Percentiles rank a stretch among this genome's conserved stretches.
These are phyloP conservation scores for Zymoseptoria crescenta DNA, from an alignment of 2,329 filamentous ascomycete genomes.

Conservation along the genomic window DNA sequence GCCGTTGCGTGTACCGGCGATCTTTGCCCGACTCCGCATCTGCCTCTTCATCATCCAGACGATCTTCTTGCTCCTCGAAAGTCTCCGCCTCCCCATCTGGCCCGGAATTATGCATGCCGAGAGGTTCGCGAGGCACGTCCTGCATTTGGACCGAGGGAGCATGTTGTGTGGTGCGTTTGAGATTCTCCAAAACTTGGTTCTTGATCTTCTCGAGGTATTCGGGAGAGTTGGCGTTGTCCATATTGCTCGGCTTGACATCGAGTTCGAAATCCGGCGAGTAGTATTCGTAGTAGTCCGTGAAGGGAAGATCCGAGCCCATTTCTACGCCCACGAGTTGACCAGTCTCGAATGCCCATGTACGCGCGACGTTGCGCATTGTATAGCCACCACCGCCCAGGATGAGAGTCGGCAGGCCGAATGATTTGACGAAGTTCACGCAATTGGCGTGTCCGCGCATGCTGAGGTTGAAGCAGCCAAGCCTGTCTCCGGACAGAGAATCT, in stretches of 20 bases:
- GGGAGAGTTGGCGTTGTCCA: conserved; percentile 62
- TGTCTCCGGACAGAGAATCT: conserved; percentile 59
- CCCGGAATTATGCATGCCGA: conserved; percentile 40
- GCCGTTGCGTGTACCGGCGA: conserved; percentile 68
- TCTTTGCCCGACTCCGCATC: conserved; percentile 87
- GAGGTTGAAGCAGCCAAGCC: conserved; percentile 61
- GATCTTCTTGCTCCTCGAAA: conserved; percentile 54
- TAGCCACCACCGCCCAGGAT: conserved; percentile 62
- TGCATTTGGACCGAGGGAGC: conserved; percentile 58
- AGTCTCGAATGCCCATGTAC: conserved; percentile 59
- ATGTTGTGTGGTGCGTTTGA: conserved; percentile 53
- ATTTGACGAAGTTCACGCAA: conserved; percentile 62
- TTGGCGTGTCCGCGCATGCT: conserved; percentile 65
- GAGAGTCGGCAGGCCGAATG: conserved; percentile 57
- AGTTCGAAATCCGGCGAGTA: conserved; percentile 64
- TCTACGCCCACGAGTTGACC: conserved; percentile 77
- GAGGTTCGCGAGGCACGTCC: conserved; percentile 51
- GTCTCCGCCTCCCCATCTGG: conserved; percentile 38
- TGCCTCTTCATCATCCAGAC: conserved; percentile 62
- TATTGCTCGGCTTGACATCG: conserved; percentile 61
- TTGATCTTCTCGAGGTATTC: conserved; percentile 64
- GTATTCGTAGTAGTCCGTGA: conserved; percentile 91
- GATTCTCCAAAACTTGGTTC: conserved; percentile 57
- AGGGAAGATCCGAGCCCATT: conserved; percentile 76
- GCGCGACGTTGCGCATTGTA: conserved; percentile 58